These are phyloP conservation scores for Penicillium sp. DNA, from an alignment of 2,329 filamentous ascomycete species.

Conservation along the genomic window DNA sequence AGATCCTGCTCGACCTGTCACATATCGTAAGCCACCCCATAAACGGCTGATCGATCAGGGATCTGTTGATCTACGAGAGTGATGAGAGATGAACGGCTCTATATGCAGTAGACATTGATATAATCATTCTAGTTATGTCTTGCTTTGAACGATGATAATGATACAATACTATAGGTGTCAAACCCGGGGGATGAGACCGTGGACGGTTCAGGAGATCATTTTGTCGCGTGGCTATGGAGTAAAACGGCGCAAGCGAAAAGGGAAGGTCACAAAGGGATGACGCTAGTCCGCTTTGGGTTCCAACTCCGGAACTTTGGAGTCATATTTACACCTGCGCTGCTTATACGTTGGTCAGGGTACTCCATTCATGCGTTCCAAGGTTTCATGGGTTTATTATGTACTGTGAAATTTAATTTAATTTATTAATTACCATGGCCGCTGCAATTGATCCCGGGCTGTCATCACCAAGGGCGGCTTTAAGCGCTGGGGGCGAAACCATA, in stretches of 20 bases:
- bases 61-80: slow-evolving; percentile 1
- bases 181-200: slow-evolving; percentile 5
- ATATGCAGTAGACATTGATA: not conserved
- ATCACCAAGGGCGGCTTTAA: slow-evolving; percentile 18
- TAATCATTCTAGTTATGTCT: too few species aligned
- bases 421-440: not conserved
- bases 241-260: slow-evolving; percentile 22
- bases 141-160: not conserved
- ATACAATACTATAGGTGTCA: not conserved
- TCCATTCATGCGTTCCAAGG: not conserved
- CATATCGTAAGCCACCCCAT: slow-evolving; percentile 29
- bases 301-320: slow-evolving; percentile 8
- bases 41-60: slow-evolving; percentile 38
- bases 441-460: not conserved
- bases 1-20: slow-evolving; percentile 37
- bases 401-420: not conserved
- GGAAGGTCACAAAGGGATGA: slow-evolving; percentile 23
- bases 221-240: slow-evolving; percentile 19
- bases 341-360: not conserved
- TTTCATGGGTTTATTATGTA: not conserved
- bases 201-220: slow-evolving; percentile 14
- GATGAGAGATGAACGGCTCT: not conserved
- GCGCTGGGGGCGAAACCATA: slow-evolving; percentile 18
- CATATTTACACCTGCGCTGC: not conserved
- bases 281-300: slow-evolving; percentile 4